Base-by-base conservation (phyloP, 23 red algal species). In the Pyropia haitanensis region DNA sequence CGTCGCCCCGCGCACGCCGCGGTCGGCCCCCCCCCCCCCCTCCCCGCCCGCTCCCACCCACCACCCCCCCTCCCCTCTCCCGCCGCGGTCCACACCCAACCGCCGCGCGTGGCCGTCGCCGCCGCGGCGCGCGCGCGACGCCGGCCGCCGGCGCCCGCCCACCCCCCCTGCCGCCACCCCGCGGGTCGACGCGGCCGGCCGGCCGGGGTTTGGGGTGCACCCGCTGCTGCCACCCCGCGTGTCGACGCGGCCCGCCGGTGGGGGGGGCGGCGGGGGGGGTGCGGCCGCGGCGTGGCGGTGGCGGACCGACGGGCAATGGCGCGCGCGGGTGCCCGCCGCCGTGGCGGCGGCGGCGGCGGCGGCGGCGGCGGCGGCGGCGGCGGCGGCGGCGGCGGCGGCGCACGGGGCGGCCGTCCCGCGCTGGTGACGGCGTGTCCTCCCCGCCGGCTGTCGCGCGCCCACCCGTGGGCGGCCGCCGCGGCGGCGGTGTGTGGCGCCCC, bases 31-130 rank as follows among this genome's bases (percentile, higher is more conserved):
- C 26, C 5, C 28, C 26, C 53, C 28, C 61, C 17, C 61, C 74
- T 19, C 25, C 63, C 19, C 63, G 29, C 22, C 24, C 18, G 15
- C 18, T 48, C 50, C 6, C 13, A 0, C 18, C 27, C 5, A 28
- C 22, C 13, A 13, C 75, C 2, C 62, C 20, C 12, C 3, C 63
- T 12, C 20, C 63, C 30, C 60, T 19, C 66, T 66, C 55, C 76
- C 53, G 64, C 25, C 76, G 10, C 28, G 25, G 10, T 24, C 30
- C 63, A 48, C 63, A 66, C 63, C 63, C 63, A 28, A 19, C 63
- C 1, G 30, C 34, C 10, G 49, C 63, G n/a, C 28, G 20, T 22
- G 34, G 18, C 1, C 34, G 30, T 46, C 19, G 20, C 63, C 14
- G 10, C 18, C 27, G 19, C n/a, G 49, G 49, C 63, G 20, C 63